Conservation (phyloP, 2,329 filamentous ascomycete genomes). For the Sporothrix protearum region DNA sequence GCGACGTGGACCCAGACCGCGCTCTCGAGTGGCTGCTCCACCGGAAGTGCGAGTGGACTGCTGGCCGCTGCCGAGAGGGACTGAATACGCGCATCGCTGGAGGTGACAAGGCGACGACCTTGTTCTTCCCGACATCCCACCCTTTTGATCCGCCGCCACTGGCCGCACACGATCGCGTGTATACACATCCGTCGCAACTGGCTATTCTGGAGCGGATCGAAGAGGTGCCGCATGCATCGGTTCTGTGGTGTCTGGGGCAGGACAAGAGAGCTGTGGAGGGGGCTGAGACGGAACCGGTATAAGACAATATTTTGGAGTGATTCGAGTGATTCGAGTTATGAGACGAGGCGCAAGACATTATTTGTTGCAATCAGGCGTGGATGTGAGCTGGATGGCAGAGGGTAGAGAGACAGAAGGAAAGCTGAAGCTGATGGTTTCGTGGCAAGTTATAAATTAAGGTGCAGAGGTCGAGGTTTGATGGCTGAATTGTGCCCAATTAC, state of each 20-base stretch:
- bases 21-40: constrained; percentile 22
- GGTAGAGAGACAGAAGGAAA: no score
- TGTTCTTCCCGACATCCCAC: constrained; percentile 25
- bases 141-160: constrained; percentile 26
- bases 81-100: constrained; percentile 22
- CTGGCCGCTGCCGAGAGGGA: constrained; percentile 22
- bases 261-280: neutral
- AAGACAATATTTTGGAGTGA: constrained; percentile 20
- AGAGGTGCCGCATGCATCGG: constrained; percentile 16
- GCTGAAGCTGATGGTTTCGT: no score
- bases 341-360: neutral
- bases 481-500: neutral
- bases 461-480: neutral
- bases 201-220: constrained; percentile 14
- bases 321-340: no score
- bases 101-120: no score
- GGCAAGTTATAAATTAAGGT: no score
- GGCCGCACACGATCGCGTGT: constrained; percentile 20
- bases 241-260: constrained; percentile 22
- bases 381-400: neutral
- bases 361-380: neutral
- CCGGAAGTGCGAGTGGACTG: constrained; percentile 27
- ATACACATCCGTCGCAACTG: constrained; percentile 21
- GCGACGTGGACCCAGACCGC: neutral
- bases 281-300: constrained; percentile 33